Conservation (phyloP, 2,329 filamentous ascomycete species). For the Emmonsiellopsis sp. region DNA sequence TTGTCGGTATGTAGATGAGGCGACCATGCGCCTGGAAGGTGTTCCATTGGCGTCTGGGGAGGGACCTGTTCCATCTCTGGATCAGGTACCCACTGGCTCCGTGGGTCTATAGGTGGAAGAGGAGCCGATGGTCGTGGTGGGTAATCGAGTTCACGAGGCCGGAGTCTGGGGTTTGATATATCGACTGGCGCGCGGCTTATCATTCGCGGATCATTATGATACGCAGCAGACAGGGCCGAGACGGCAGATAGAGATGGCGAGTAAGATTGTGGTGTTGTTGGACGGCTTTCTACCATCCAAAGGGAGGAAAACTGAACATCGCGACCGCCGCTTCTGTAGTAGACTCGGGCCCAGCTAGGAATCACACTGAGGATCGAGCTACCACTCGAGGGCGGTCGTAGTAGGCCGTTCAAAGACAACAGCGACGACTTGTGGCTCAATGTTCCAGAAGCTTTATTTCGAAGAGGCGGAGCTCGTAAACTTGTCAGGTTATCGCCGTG, state of each 20-base stretch:
- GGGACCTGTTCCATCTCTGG: conserved; percentile 15
- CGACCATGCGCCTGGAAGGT: conserved; percentile 58
- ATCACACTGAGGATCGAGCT: conserved; percentile 35
- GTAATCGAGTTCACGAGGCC: conserved; percentile 6
- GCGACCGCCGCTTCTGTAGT: conserved; percentile 59
- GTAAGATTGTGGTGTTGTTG: conserved; percentile 34
- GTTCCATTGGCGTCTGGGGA: conserved; percentile 21
- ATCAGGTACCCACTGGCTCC: conserved; percentile 32
- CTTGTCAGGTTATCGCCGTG: conserved; percentile 27
- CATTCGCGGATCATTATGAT: conserved; percentile 18
- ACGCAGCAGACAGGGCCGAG: conserved; percentile 18
- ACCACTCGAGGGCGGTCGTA: conserved; percentile 33
- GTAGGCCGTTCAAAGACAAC: conserved; percentile 27
- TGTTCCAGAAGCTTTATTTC: conserved; percentile 22
- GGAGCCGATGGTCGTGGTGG: conserved; percentile 5
- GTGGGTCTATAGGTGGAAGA: conserved; percentile 29
- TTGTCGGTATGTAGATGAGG: conserved; percentile 61
- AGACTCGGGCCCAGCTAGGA: conserved; percentile 48
- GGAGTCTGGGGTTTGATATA: conserved; percentile 20
- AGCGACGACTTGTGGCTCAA: conserved; percentile 36
- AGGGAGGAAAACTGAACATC: conserved; percentile 37
- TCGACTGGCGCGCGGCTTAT: conserved; percentile 22
- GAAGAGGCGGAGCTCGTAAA: conserved; percentile 19
- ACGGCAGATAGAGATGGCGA: conserved; percentile 24
- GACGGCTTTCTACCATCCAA: conserved; percentile 21